Percentiles rank a stretch among this genome's conserved stretches.
Evolutionary conservation across 805 yeast genomes (phyloP).

Genomic region (Wickerhamiella azyma): DNA sequence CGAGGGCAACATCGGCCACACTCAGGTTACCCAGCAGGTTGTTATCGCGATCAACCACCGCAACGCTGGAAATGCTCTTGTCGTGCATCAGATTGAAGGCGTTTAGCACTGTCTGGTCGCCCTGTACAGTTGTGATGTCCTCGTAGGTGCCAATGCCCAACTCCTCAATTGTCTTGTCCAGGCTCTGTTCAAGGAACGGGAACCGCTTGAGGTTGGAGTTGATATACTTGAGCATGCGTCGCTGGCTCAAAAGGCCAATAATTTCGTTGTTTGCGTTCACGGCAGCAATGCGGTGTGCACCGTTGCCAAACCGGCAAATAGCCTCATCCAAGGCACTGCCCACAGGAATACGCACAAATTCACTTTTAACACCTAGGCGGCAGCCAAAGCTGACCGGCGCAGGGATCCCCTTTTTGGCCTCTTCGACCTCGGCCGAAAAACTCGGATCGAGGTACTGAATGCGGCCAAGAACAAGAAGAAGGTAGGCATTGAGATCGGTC

Average conservation of each 20-base stretch:
- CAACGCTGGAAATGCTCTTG: slow-evolving; percentile 75
- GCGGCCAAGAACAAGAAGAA: slow-evolving; percentile 72
- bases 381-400: slow-evolving; percentile 87
- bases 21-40: slow-evolving; percentile 83
- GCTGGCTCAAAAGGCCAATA: slow-evolving; percentile 79
- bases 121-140: slow-evolving; percentile 66
- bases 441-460: slow-evolving; percentile 28
- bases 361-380: slow-evolving; percentile 73
- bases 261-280: slow-evolving; percentile 41
- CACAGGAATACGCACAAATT: slow-evolving; percentile 66
- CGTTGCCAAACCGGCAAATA: slow-evolving; percentile 80
- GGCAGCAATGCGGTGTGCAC: slow-evolving; percentile 88
- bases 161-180: slow-evolving; percentile 54
- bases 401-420: slow-evolving; percentile 75
- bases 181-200: slow-evolving; percentile 54
- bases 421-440: slow-evolving; percentile 32
- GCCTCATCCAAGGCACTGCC: slow-evolving; percentile 48
- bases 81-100: slow-evolving; percentile 77
- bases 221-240: slow-evolving; percentile 67
- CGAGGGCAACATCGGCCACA: slow-evolving; percentile 83
- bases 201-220: slow-evolving; percentile 91
- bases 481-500: slow-evolving; percentile 75
- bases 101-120: slow-evolving; percentile 76
- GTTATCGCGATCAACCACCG: slow-evolving; percentile 71
- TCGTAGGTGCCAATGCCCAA: slow-evolving; percentile 56